Evolutionary conservation across 2,329 filamentous ascomycete genomes (phyloP), one percentile per base, ranked within the genome.

Genomic region (Trichoderma aggressivum): DNA sequence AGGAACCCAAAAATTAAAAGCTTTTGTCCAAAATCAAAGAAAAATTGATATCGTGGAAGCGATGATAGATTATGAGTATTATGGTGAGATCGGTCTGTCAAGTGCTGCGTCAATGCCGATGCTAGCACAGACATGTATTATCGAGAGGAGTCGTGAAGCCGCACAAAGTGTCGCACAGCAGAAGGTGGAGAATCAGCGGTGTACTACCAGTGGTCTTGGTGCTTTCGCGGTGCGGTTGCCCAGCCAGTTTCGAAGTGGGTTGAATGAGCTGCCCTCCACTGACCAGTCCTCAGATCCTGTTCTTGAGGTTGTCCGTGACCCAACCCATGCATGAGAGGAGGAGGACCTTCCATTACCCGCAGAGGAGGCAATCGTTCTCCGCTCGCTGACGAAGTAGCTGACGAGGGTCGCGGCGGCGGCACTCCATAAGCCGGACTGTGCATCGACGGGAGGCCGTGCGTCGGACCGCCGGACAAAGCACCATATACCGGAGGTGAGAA

Each of bases 281-380:
- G 80, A 7, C 80, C 80, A 12, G 80, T 81, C 50, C 76, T 76
- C 21, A 77, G 75, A 68, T 82, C 79, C 60, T 80, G 79, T 72
- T 82, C 81, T 55, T 80, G 79, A 16, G 75, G 74, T 39, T 75
- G 77, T 6, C 79, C 78, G 14, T 74, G 64, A 8, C 72, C 73
- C 24, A 75, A 66, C 8, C 75, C 73, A 56, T 75, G 73, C 7
- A 60, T 66, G 6, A 76, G 75, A 14, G 74, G 76, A 24, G 60
- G 58, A 2, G 75, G 74, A 5, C 80, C 79, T 55, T 87, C 85
- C 73, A 87, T 82, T 6, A 76, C 74, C 64, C 85, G 80, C 47
- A 88, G 75, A 2, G 86, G 85, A 5, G 86, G 86, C 3, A 88
- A 78, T 70, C 84, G 81, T 11, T 86, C 83, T 14, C 80, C 79